Evolutionary conservation across 1,284 basidiomycete genomes (phyloP), one percentile per base, ranked within the genome.

Genomic region (Chondrostereum purpureum): DNA sequence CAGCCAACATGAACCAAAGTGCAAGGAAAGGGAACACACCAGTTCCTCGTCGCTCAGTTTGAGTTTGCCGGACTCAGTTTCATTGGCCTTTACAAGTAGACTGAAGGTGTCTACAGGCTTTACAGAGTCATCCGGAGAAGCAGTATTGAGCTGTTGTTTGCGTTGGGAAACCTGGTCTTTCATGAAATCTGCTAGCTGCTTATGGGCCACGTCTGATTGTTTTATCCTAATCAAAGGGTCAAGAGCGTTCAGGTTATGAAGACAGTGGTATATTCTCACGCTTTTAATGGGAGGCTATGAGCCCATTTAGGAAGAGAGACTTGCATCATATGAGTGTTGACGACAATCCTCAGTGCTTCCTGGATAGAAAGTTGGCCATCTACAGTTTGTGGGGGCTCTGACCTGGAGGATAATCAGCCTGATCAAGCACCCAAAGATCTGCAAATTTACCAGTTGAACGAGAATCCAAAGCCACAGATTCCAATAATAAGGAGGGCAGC

Each of bases 381-480:
- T 1, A 58, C 50, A 10, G 57, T 55, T 39, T 46, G 58, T 0
- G 67, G 62, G 14, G 64, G 59, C 6, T 66, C 58, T 16, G 51
- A 48, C 49, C 46, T 50, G 37, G 19, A 17, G 6, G 31, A 16
- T 8, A 16, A 18, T 38, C 16, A 38, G 17, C 3, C 17, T 14
- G 18, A 8, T 17, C 33, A 14, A 13, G 24, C 5, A 2, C 8
- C 14, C 0, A 52, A 1, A 51, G 48, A n/a, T n/a, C n/a, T n/a
- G n/a, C n/a, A n/a, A 21, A 55, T 53, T 12, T 46, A 40, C 77
- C 77, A 79, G 24, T 59, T 60, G 45, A 73, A 72, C 1, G 67
- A 61, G 36, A 76, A 62, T 4, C 77, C 76, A 42, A 77, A 77
- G 1, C 72, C 74, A 48, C 72, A 77, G 39, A 62, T 67, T 4